These are phyloP conservation scores for Parastagonospora nodorum DNA, from an alignment of 2,329 filamentous ascomycete genomes.

Conservation along the genomic window DNA sequence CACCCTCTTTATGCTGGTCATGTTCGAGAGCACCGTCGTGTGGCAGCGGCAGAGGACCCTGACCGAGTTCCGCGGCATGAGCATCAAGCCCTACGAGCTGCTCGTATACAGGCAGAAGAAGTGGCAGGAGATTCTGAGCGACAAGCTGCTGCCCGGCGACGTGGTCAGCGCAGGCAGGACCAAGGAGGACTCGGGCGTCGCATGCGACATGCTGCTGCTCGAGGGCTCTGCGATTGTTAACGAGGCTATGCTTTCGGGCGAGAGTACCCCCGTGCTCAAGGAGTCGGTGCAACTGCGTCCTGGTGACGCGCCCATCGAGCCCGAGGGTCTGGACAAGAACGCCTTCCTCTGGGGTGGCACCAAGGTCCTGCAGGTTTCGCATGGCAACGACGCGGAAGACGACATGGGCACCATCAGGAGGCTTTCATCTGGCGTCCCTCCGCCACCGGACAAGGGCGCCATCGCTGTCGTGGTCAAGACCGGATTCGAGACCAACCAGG, in stretches of 20 bases:
- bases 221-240: conserved; percentile 98
- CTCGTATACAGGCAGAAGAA: conserved; percentile 86
- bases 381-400: conserved; percentile 78
- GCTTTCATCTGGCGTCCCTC: conserved; percentile 74
- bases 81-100: conserved; percentile 96
- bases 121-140: conserved; percentile 88
- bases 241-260: conserved; percentile 98
- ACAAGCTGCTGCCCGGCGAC: conserved; percentile 90
- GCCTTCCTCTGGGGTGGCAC: conserved; percentile 96
- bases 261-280: conserved; percentile 95
- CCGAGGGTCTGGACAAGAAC: conserved; percentile 94
- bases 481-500: conserved; percentile 97
- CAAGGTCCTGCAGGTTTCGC: conserved; percentile 94
- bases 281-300: conserved; percentile 93
- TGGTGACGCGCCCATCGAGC: conserved; percentile 76
- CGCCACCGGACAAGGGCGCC: conserved; percentile 91
- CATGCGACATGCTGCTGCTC: conserved; percentile 94
- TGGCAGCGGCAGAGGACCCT: conserved; percentile 98
- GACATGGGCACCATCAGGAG: conserved; percentile 62
- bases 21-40: conserved; percentile 97
- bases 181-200: conserved; percentile 95
- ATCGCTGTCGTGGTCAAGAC: conserved; percentile 96
- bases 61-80: conserved; percentile 97
- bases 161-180: conserved; percentile 90
- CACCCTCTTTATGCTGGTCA: conserved; percentile 97